Evolutionary conservation across 495 filamentous ascomycete species (phyloP).

Genomic region (Clavariopsis aquatica): DNA sequence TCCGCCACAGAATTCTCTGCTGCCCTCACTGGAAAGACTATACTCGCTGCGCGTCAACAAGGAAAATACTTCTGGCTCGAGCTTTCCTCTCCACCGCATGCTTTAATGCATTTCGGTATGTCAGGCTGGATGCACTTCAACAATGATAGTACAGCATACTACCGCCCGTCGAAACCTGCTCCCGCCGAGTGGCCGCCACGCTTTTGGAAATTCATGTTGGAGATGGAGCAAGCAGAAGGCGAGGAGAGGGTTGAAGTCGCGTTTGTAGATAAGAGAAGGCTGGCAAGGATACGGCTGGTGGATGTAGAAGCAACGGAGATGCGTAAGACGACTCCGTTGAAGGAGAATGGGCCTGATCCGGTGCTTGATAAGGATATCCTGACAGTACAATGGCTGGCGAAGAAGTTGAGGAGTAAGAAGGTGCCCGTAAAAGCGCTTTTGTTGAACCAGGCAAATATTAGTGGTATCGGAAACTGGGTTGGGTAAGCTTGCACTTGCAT

Average conservation of each 20-base stretch:
- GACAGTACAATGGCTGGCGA: slow-evolving; percentile 66
- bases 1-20: slow-evolving; percentile 69
- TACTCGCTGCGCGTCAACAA: slow-evolving; percentile 74
- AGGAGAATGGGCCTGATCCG: slow-evolving; percentile 91
- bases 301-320: slow-evolving; percentile 76
- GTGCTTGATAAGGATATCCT: slow-evolving; percentile 77
- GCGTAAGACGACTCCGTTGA: slow-evolving; percentile 72
- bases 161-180: slow-evolving; percentile 67
- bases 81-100: slow-evolving; percentile 75
- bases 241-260: slow-evolving; percentile 61
- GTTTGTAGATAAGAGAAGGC: slow-evolving; percentile 77
- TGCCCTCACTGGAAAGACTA: slow-evolving; percentile 73
- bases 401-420: slow-evolving; percentile 69
- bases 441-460: slow-evolving; percentile 84
- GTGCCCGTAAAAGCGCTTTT: slow-evolving; percentile 85
- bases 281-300: slow-evolving; percentile 77
- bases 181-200: slow-evolving; percentile 78
- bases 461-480: slow-evolving; percentile 96
- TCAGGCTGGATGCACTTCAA: slow-evolving; percentile 86
- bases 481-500: slow-evolving; percentile 54
- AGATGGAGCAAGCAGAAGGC: slow-evolving; percentile 52
- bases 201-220: slow-evolving; percentile 81
- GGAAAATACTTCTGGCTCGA: slow-evolving; percentile 94
- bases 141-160: slow-evolving; percentile 72
- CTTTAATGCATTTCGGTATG: slow-evolving; percentile 92